Percentiles rank a stretch among this genome's conserved stretches.
These are phyloP conservation scores for Penicillium paneum DNA, from an alignment of 2,329 filamentous ascomycete species.

Conservation along the genomic window DNA sequence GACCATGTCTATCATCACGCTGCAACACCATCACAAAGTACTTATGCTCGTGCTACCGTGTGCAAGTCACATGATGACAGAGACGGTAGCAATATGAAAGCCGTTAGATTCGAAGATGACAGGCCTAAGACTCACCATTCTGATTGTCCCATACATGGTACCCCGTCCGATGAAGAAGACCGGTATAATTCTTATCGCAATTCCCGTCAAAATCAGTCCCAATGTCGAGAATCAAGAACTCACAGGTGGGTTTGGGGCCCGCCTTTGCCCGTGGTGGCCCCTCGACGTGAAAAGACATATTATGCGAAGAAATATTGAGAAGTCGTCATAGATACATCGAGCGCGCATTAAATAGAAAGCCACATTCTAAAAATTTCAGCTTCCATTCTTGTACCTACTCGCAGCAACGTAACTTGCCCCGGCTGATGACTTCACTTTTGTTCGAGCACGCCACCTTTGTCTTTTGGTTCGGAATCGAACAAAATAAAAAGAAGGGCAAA, in stretches of 20 bases:
- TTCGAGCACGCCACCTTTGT: too few relatives aligned
- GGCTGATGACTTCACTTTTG: not conserved
- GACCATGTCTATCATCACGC: not conserved
- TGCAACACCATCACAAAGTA: not conserved
- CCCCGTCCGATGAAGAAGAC: not conserved
- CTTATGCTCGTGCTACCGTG: not conserved
- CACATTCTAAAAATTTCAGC: not conserved
- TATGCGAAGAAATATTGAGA: not conserved
- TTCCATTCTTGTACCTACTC: not conserved
- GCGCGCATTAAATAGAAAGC: rapidly evolving
- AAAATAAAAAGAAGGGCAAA: not conserved
- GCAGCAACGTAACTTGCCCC: not conserved
- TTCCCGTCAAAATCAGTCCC: not conserved
- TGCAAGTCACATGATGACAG: not conserved
- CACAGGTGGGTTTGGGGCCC: conserved; percentile 2
- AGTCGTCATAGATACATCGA: not conserved
- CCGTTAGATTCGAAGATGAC: not conserved
- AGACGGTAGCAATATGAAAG: not conserved
- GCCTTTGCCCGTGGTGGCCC: not conserved
- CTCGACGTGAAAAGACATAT: not conserved
- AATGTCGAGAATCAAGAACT: not conserved
- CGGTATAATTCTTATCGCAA: too few relatives aligned
- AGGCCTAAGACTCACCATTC: not conserved
- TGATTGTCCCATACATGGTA: not conserved
- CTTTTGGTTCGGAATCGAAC: not conserved